Base-by-base conservation (phyloP, 495 filamentous ascomycete genomes). In the Staphylotrichum tortipilum region DNA sequence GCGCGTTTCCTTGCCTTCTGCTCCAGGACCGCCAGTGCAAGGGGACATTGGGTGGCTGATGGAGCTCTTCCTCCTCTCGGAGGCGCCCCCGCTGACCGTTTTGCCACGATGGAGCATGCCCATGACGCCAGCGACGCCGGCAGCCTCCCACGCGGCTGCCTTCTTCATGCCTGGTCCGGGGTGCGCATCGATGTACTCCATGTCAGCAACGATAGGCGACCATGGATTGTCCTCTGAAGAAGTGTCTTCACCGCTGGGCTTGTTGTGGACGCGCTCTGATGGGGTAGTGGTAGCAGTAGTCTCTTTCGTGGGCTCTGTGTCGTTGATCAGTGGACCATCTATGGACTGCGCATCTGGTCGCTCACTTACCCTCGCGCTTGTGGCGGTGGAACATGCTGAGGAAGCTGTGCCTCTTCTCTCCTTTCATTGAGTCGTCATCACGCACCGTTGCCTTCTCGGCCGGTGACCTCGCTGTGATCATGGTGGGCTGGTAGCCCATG, bases 371-470 rank as follows among this genome's bases (percentile, higher is more conserved):
- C 4, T 59, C 55, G 18, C 58, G 57, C 45, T 67, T 66, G 39
- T 57, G 48, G 15, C 62, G 52, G 26, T 61, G 55, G 58, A 70
- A 70, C 18, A 68, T 45, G 31, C 59, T 47, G 10, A 58, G 45
- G 7, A 68, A 47, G 18, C 43, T 41, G 44, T 56, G 52, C 33
- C 57, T 63, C 35, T 55, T 62, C 11, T 63, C 61, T 3, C 45
- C 23, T 9, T 54, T 54, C 17, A 52, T 15, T 0, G 51, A 47
- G 1, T 38, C 44, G 1, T 26, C 44, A 3, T 47, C 22, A 9
- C 26, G 23, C 28, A 35, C 43, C 49, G 29, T 30, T 12, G 35
- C 47, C 33, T 56, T 47, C 15, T 44, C 33, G 31, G 23, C 47
- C 1, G 53, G 41, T 1, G 49, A 44, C 11, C n/a, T 15, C 8